Percentiles rank a stretch among this genome's conserved stretches.
phyloP scores from a whole-genome alignment of 768 basidiomycete genomes.

The Amanita thiersii region DNA sequence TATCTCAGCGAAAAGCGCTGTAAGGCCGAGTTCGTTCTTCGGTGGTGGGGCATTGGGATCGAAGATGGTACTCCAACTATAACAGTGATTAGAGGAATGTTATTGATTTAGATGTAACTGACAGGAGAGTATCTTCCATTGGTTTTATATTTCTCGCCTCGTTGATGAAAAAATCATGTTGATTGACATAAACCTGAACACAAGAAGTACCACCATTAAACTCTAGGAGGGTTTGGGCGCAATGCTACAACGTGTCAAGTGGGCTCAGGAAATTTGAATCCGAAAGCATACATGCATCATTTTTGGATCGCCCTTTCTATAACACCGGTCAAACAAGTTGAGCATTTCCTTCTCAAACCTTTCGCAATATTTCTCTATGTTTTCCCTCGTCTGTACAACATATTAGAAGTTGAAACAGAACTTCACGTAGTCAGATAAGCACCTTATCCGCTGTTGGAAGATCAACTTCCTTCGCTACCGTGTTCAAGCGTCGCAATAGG shows the following conservation, averaged over 20 bases:
- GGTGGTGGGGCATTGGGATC: conserved; percentile 77
- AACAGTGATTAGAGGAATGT: neutral
- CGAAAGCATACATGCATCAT: conserved; percentile 84
- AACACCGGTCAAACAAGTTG: conserved; percentile 89
- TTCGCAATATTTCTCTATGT: conserved; percentile 95
- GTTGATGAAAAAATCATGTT: conserved; percentile 99
- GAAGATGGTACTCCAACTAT: conserved; percentile 75
- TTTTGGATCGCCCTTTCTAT: conserved; percentile 95
- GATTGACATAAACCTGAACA: conserved; percentile 97
- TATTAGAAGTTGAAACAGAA: neutral
- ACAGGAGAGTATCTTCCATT: conserved; percentile 51
- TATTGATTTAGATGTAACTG: conserved; percentile 14
- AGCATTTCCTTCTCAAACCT: conserved; percentile 99
- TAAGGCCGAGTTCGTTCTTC: conserved; percentile 69
- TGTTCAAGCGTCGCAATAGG: conserved; percentile 74
- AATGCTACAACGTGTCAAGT: conserved; percentile 56
- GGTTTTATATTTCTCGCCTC: conserved; percentile 62
- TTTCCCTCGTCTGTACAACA: conserved; percentile 66
- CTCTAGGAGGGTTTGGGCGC: conserved; percentile 91
- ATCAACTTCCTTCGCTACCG: conserved; percentile 91
- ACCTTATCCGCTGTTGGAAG: conserved; percentile 78
- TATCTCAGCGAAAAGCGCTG: conserved; percentile 80
- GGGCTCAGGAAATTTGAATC: conserved; percentile 1
- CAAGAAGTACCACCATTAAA: conserved; percentile 98
- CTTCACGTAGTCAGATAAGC: neutral